phyloP scores from a whole-genome alignment of 345 rosid genomes.

The Citrus sp. region DNA sequence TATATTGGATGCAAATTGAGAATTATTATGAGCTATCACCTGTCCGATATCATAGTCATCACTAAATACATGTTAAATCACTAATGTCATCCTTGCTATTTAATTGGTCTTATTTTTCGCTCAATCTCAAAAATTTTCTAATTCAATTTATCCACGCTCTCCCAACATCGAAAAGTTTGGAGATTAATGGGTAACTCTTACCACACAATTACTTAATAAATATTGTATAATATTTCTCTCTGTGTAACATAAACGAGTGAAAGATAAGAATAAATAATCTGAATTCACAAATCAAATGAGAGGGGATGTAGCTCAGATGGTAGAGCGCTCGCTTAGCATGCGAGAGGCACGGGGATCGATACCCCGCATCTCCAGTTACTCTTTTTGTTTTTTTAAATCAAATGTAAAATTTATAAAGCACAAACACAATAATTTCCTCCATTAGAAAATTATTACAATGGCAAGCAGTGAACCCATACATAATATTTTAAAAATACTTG shows the following conservation, averaged over 20 bases:
- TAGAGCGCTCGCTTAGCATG: constrained; percentile 74
- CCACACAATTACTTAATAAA: neutral
- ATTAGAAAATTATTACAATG: neutral
- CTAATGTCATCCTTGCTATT: neutral
- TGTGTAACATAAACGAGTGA: fast-evolving
- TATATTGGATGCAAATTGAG: neutral
- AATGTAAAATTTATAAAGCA: neutral
- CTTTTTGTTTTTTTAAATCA: no score
- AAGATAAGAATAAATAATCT: no score
- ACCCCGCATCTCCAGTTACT: neutral
- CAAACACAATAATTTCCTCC: neutral
- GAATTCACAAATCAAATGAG: no score
- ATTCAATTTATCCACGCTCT: neutral
- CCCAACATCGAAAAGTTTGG: neutral
- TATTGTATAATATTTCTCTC: no score
- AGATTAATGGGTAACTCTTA: neutral
- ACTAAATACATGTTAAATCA: neutral
- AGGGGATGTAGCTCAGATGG: constrained; percentile 70
- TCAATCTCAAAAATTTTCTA: neutral
- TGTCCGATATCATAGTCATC: neutral
- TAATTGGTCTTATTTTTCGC: neutral
- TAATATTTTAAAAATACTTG: no score
- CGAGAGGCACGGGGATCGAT: constrained; percentile 39
- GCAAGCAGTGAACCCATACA: neutral
- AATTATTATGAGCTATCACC: neutral